Base-by-base conservation (phyloP, 257 asterid genomes). In the Rauvolfia tetraphylla region DNA sequence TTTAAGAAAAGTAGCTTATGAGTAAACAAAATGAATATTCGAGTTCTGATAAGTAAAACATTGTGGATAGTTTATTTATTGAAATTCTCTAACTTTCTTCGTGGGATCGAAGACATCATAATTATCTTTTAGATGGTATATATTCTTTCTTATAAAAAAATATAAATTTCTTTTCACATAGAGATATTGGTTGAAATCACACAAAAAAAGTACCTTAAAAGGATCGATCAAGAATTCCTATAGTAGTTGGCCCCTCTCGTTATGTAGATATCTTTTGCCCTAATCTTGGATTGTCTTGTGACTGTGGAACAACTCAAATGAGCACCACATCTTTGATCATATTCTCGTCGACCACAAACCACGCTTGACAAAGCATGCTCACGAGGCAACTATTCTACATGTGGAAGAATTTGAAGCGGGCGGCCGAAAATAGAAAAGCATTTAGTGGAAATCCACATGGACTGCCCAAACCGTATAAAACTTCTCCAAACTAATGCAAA, bases 241-340 rank as follows among this genome's bases (percentile, higher is more conserved):
- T n/a, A n/a, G 51, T 53, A 51, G 25, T 71, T 14, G 76, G 62
- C 36, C n/a, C 15, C 3, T 72, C 23, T 34, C 4, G 49, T 2
- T 15, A 29, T 29, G 18, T 18, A 41, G 51, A 29, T 20, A 44
- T 44, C 49, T 9, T 44, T 10, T 44, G 49, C 49, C 8, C 49
- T 44, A 49, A 49, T 13, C 54, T 49, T 22, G 18, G 66, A 58
- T 25, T 31, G 68, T 29, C 27, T 75, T 61, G 58, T 18, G 39
- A 62, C 46, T 63, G 72, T 75, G 72, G 72, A 75, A 46, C 78
- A 75, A 72, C 72, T 75, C 72, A 46, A 62, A 49, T 18, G 22
- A 75, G 78, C 78, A 75, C 78, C 72, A 29, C 20, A 29, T 74
- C 0, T n/a, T 10, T 13, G 5, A 29, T 29, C 41, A 0, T 42